A percentile compares a stretch with the other conserved stretches of the same genome.
Evolutionary conservation across 106 monocot species (phyloP).

Genomic region (Amphibolis antarctica): DNA sequence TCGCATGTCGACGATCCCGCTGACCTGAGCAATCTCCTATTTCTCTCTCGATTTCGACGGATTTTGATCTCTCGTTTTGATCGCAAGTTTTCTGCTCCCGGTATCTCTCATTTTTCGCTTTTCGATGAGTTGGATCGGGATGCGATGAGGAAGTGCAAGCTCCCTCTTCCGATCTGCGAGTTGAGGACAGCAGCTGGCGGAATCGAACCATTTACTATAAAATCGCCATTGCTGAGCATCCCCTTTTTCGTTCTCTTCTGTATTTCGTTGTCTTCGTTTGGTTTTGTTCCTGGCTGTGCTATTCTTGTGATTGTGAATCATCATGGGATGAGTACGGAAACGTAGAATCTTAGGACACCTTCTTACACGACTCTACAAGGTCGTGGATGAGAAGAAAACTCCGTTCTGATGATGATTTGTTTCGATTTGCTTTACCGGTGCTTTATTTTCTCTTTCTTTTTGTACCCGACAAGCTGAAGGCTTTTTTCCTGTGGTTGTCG

Average conservation of each 20-base stretch:
- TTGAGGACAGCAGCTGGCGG: conserved; percentile 11
- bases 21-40: conserved; percentile 60
- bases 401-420: conserved; percentile 7
- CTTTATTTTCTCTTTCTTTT: background rate
- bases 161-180: conserved; percentile 13
- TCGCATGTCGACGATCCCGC: conserved; percentile 62
- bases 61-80: too few species aligned
- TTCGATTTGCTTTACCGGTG: too few species aligned
- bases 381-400: conserved; percentile 12
- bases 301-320: background rate
- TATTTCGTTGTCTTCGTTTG: background rate
- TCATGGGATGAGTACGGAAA: conserved; percentile 1
- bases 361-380: conserved; percentile 4
- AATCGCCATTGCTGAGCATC: conserved; percentile 10
- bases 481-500: too few species aligned
- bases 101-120: too few species aligned
- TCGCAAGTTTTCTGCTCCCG: too few species aligned
- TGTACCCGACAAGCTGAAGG: too few species aligned
- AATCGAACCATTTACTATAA: conserved; percentile 11
- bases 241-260: background rate
- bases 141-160: conserved; percentile 8
- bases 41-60: too few species aligned
- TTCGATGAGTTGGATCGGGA: too few species aligned
- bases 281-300: background rate
- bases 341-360: conserved; percentile 11